A percentile compares a stretch with the other conserved stretches of the same genome.
These are phyloP conservation scores for Madurella fahalii DNA, from an alignment of 2,329 filamentous ascomycete genomes.

Conservation along the genomic window DNA sequence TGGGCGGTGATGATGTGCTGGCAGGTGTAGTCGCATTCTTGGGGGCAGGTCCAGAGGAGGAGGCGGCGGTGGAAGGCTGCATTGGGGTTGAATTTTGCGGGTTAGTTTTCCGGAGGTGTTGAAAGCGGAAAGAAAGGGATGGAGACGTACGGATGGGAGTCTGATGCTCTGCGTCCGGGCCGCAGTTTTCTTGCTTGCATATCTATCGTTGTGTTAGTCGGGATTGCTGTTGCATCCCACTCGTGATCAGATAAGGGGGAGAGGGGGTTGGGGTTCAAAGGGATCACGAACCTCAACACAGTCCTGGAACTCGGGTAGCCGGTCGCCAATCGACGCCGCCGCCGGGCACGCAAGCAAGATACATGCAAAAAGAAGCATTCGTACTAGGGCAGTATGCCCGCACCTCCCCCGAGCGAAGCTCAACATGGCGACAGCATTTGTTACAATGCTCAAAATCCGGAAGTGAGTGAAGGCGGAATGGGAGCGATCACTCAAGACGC, in stretches of 20 bases:
- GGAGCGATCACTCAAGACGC: background rate
- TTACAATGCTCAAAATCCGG: background rate
- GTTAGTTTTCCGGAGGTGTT: constrained; percentile 1
- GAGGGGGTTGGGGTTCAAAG: background rate
- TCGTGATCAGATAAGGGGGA: background rate
- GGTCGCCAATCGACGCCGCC: constrained; percentile 75
- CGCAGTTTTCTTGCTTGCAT: constrained; percentile 78
- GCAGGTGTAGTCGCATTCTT: constrained; percentile 97
- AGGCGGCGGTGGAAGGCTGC: constrained; percentile 79
- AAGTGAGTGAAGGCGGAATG: background rate
- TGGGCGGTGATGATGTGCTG: constrained; percentile 82
- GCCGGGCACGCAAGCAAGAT: constrained; percentile 42
- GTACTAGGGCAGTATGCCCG: constrained; percentile 23
- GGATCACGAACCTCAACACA: constrained; percentile 69
- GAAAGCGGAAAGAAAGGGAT: constrained; percentile 1
- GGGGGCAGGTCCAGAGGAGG: constrained; percentile 85
- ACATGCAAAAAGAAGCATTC: constrained; percentile 33
- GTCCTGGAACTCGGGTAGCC: constrained; percentile 78
- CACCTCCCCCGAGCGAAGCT: background rate
- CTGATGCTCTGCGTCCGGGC: constrained; percentile 47
- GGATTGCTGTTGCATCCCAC: background rate
- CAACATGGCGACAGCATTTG: constrained; percentile 11
- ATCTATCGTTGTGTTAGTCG: constrained; percentile 47
- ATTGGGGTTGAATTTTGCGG: constrained; percentile 15
- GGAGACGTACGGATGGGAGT: constrained; percentile 61